Conservation (phyloP, 306 rosid genomes). For the Begonia masoniana region DNA sequence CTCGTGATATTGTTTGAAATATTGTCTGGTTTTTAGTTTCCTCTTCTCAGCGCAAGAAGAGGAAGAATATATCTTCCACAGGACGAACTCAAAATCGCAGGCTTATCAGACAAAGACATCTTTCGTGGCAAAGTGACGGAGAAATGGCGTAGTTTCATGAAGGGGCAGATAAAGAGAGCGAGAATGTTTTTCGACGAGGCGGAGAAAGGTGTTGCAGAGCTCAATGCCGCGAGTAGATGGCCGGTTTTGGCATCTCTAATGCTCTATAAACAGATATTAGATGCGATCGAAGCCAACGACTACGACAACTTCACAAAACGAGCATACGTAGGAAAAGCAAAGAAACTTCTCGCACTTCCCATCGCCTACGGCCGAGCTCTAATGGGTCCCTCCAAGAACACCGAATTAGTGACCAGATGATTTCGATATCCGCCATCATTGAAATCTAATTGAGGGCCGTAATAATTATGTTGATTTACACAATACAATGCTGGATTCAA, state of each 20-base stretch:
- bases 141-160: slow-evolving; percentile 88
- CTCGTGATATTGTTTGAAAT: not conserved
- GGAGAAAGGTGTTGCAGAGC: slow-evolving; percentile 73
- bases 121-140: slow-evolving; percentile 55
- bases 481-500: too few relatives aligned
- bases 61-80: slow-evolving; percentile 94
- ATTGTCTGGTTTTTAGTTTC: not conserved
- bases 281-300: slow-evolving; percentile 90
- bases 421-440: too few relatives aligned
- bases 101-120: slow-evolving; percentile 76
- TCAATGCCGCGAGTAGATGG: slow-evolving; percentile 80
- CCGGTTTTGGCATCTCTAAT: slow-evolving; percentile 86
- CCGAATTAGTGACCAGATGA: slow-evolving; percentile 28
- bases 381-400: slow-evolving; percentile 30
- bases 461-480: too few relatives aligned
- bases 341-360: slow-evolving; percentile 60
- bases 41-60: slow-evolving; percentile 59
- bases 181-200: slow-evolving; percentile 90
- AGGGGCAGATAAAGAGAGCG: slow-evolving; percentile 74
- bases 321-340: slow-evolving; percentile 70
- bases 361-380: slow-evolving; percentile 61
- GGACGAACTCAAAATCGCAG: slow-evolving; percentile 77
- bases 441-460: too few relatives aligned
- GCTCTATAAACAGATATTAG: slow-evolving; percentile 71
- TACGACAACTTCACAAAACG: slow-evolving; percentile 73